Percentiles rank a stretch among this genome's conserved stretches.
Evolutionary conservation across 176 grass and related monocot species (phyloP).

Genomic region (Triticum timopheevii): DNA sequence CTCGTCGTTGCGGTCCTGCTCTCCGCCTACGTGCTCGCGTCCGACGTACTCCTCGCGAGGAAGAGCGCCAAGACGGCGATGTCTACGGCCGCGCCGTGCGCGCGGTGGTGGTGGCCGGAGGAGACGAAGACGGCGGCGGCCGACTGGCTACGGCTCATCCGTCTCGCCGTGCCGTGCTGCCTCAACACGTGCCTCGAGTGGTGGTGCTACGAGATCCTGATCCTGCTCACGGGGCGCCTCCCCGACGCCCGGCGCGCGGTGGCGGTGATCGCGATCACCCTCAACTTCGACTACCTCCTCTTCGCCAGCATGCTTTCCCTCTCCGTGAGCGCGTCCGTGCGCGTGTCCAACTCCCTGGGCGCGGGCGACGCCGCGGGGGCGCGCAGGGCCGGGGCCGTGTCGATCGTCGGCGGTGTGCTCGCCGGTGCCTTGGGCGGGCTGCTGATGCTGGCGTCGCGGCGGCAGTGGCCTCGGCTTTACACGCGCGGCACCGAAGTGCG

Average conservation of each 20-base stretch:
- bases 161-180: conserved; percentile 65
- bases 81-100: background rate
- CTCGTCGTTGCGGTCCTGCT: conserved; percentile 47
- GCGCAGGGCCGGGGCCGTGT: conserved; percentile 45
- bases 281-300: conserved; percentile 97
- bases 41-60: background rate
- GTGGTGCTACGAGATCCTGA: conserved; percentile 98
- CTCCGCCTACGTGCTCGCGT: conserved; percentile 31
- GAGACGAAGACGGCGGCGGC: conserved; percentile 23
- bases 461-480: conserved; percentile 55
- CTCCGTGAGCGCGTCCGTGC: conserved; percentile 71
- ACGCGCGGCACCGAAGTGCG: conserved; percentile 42
- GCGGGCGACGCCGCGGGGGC: conserved; percentile 45
- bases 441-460: conserved; percentile 50
- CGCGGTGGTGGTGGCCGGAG: conserved; percentile 33
- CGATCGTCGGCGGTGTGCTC: conserved; percentile 32
- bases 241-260: conserved; percentile 66
- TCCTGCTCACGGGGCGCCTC: conserved; percentile 78
- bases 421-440: conserved; percentile 35
- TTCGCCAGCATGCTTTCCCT: conserved; percentile 78
- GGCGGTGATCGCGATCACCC: conserved; percentile 65
- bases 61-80: background rate
- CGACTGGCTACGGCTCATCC: conserved; percentile 49
- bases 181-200: conserved; percentile 90
- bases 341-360: conserved; percentile 87